Evolutionary conservation across 2,329 filamentous ascomycete genomes (phyloP).

Genomic region (Diaporthe batatas): DNA sequence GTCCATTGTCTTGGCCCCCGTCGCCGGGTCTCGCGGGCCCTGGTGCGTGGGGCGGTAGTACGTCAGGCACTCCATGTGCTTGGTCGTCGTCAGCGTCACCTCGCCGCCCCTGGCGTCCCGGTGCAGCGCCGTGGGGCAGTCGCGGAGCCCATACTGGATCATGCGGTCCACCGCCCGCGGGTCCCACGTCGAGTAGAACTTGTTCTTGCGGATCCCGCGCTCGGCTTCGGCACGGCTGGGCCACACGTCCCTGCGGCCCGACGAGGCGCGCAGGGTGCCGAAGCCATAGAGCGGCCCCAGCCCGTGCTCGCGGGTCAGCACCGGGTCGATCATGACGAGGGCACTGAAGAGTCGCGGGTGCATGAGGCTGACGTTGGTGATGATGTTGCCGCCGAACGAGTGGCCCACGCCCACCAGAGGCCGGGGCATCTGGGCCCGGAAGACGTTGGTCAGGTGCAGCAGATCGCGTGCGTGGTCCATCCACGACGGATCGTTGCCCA

Average conservation of each 20-base stretch:
- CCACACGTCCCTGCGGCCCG: conserved; percentile 84
- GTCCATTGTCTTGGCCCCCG: conserved; percentile 55
- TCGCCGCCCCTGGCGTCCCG: conserved; percentile 57
- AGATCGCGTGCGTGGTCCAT: conserved; percentile 88
- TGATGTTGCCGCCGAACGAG: conserved; percentile 84
- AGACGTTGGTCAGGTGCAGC: conserved; percentile 85
- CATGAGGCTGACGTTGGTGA: conserved; percentile 79
- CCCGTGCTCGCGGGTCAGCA: conserved; percentile 70
- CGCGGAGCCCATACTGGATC: conserved; percentile 80
- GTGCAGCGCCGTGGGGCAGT: conserved; percentile 74
- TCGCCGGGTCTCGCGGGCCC: conserved; percentile 53
- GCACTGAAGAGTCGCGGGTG: conserved; percentile 85
- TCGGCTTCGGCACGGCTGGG: conserved; percentile 79
- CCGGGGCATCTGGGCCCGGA: conserved; percentile 82
- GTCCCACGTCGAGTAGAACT: conserved; percentile 89
- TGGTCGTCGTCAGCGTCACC: conserved; percentile 83
- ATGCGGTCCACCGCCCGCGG: conserved; percentile 81
- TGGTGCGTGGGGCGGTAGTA: conserved; percentile 75
- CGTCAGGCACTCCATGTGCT: conserved; percentile 89
- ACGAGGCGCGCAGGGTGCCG: conserved; percentile 71
- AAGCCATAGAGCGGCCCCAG: conserved; percentile 51
- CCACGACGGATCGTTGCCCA: conserved; percentile 93
- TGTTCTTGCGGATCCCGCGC: conserved; percentile 73
- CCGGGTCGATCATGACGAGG: conserved; percentile 86
- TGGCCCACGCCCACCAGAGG: conserved; percentile 89